Base-by-base conservation (phyloP, 768 basidiomycete species). In the Piloderma croceum region DNA sequence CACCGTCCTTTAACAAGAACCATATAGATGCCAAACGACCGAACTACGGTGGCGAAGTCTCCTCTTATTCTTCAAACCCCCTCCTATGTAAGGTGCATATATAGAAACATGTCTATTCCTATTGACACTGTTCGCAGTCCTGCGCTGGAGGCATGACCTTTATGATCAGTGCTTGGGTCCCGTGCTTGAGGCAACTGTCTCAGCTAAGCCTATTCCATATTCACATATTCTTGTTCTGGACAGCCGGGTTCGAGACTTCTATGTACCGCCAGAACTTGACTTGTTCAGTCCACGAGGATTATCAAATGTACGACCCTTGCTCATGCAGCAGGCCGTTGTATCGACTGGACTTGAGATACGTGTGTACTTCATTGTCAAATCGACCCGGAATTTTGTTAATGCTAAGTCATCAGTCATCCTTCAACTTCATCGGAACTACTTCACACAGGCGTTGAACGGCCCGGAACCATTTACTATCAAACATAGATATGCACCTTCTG, bases 81-180 rank as follows among this genome's bases (percentile, higher is more conserved):
- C 48, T 50, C n/a, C 54, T 60, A 39, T 59, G 62, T 61, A 43
- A 45, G 60, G 42, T 40, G 38, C 38, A 22, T 42, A 45, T 29
- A 24, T 34, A n/a, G n/a, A n/a, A n/a, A n/a, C n/a, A n/a, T n/a
- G n/a, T n/a, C n/a, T n/a, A n/a, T n/a, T n/a, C n/a, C n/a, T n/a
- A n/a, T n/a, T n/a, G n/a, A n/a, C n/a, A n/a, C n/a, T n/a, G n/a
- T n/a, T n/a, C n/a, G n/a, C n/a, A n/a, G n/a, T n/a, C n/a, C n/a
- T n/a, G n/a, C n/a, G n/a, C 53, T 85, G 82, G 82, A 82, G 82
- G 50, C 76, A 79, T 48, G 60, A 64, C 1, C 84, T 85, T 61
- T 79, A 81, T 53, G 65, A 71, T 21, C 52, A 76, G 23, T 82
- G 81, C 57, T 65, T 83, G 43, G 70, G 74, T 7, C 81, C 81